phyloP scores from a whole-genome alignment of 495 filamentous ascomycete genomes.

The Neurospora sublineolata region DNA sequence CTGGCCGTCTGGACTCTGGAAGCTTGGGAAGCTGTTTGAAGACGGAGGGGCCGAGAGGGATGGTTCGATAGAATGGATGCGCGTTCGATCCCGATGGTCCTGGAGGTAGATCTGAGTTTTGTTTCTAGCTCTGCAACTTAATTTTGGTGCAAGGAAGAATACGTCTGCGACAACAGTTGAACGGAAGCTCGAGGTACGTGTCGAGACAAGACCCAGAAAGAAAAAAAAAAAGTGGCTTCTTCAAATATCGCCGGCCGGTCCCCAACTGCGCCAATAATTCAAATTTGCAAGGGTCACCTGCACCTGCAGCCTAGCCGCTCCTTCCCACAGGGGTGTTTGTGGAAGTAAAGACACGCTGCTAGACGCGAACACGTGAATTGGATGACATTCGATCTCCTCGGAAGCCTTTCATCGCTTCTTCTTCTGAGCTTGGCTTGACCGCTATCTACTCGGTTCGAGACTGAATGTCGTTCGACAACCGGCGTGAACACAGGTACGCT shows the following conservation, averaged over 20 bases:
- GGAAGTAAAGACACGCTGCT: constrained; percentile 18
- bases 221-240: neutral
- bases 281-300: neutral
- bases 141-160: neutral
- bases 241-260: neutral
- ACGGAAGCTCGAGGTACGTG: neutral
- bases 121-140: neutral
- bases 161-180: neutral
- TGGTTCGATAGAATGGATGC: neutral
- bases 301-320: neutral
- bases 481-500: neutral
- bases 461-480: neutral
- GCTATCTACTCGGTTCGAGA: neutral
- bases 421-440: neutral
- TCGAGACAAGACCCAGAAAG: neutral
- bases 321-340: constrained; percentile 16
- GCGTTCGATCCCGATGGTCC: neutral
- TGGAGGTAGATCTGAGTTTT: neutral
- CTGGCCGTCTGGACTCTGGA: neutral
- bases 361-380: constrained; percentile 20
- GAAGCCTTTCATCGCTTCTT: neutral
- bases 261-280: neutral
- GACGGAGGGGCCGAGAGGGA: neutral
- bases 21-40: neutral
- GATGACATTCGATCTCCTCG: neutral